These are phyloP conservation scores for Brasilioporus rufonigricans DNA, from an alignment of 768 basidiomycete genomes.

Conservation along the genomic window DNA sequence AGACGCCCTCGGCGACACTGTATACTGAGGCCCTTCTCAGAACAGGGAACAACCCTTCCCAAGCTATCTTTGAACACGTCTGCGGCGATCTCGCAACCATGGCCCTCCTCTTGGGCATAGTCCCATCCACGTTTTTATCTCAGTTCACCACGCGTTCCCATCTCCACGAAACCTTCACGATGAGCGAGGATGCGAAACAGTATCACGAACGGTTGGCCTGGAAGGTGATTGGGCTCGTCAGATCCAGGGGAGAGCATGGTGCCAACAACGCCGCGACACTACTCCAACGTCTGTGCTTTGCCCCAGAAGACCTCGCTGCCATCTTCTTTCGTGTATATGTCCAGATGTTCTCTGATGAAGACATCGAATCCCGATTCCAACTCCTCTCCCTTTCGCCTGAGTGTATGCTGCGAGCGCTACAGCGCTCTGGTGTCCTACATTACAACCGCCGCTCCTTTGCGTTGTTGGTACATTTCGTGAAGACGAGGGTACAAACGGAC, in stretches of 20 bases:
- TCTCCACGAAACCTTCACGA: conserved; percentile 12
- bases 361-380: background rate
- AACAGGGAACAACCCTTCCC: conserved; percentile 8
- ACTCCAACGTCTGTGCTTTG: conserved; percentile 9
- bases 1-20: conserved; percentile 19
- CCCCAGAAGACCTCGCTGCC: conserved; percentile 16
- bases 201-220: conserved; percentile 28
- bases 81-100: conserved; percentile 27
- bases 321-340: conserved; percentile 24
- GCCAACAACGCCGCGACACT: background rate
- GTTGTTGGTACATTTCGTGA: conserved; percentile 41
- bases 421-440: conserved; percentile 29
- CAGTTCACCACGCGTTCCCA: conserved; percentile 28
- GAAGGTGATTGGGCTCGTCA: conserved; percentile 10
- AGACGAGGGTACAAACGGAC: conserved; percentile 33
- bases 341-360: conserved; percentile 29
- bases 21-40: conserved; percentile 29
- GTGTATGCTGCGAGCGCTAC: background rate
- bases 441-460: conserved; percentile 51
- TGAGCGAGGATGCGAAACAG: conserved; percentile 2
- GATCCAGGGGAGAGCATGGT: background rate
- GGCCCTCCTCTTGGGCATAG: conserved; percentile 23
- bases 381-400: background rate
- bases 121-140: conserved; percentile 21
- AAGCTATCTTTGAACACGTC: conserved; percentile 15